Percentiles rank a stretch among this genome's conserved stretches.
Conservation (phyloP, 805 yeast genomes). For the Candida rishiriensis region DNA sequence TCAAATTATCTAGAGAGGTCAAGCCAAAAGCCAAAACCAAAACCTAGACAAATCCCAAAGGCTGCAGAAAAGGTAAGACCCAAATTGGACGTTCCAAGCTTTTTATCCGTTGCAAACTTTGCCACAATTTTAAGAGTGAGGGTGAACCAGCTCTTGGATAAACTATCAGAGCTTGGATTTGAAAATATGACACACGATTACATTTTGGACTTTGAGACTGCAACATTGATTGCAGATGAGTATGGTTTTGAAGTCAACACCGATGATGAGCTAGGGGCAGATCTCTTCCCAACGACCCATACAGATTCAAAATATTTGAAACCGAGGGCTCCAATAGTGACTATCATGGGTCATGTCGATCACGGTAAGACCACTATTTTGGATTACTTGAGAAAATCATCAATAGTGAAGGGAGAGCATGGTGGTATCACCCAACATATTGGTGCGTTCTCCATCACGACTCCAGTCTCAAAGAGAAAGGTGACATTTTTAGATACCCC, state of each 20-base stretch:
- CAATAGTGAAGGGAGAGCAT: conserved; percentile 77
- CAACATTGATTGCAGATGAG: conserved; percentile 83
- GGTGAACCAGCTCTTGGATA: conserved; percentile 52
- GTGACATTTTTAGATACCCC: conserved; percentile 96
- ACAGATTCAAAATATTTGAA: conserved; percentile 43
- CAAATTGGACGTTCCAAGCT: conserved; percentile 58
- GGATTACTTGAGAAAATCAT: conserved; percentile 79
- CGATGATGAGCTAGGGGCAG: conserved; percentile 55
- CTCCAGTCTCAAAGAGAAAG: conserved; percentile 66
- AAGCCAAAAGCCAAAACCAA: conserved; percentile 8
- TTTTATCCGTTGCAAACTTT: conserved; percentile 72
- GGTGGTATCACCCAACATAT: conserved; percentile 98
- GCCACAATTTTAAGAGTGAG: conserved; percentile 68
- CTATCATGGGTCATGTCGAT: conserved; percentile 98
- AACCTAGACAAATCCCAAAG: neutral
- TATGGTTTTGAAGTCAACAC: conserved; percentile 64
- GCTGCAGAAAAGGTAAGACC: conserved; percentile 10
- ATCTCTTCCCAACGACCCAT: conserved; percentile 53
- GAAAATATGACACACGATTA: conserved; percentile 66
- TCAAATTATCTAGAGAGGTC: neutral
- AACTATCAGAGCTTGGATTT: conserved; percentile 68
- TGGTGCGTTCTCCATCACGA: conserved; percentile 89
- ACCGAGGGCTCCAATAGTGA: conserved; percentile 87
- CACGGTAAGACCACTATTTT: conserved; percentile 96
- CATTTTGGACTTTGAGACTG: conserved; percentile 82